Conservation (phyloP, 1,284 basidiomycete genomes). For the Leccinum holopus region DNA sequence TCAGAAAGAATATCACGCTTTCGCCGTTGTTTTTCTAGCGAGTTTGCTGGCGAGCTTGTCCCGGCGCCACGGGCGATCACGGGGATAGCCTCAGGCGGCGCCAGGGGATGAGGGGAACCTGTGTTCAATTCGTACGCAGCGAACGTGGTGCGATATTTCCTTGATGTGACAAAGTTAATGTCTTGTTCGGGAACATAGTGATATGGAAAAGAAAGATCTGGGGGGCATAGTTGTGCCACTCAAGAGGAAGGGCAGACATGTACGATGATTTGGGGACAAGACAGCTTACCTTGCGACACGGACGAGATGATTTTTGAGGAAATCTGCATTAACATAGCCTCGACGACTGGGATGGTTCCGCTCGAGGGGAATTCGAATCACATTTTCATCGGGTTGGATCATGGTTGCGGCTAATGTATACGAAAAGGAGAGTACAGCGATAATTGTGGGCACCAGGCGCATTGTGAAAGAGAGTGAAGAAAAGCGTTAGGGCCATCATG, state of each 20-base stretch:
- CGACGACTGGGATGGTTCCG: slow-evolving; percentile 14
- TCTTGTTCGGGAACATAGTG: background rate
- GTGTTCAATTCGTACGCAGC: slow-evolving; percentile 40
- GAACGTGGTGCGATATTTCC: slow-evolving; percentile 40
- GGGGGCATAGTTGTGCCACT: background rate
- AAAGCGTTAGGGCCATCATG: background rate
- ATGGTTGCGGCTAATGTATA: slow-evolving; percentile 1
- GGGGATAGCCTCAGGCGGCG: slow-evolving; percentile 12
- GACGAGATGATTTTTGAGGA: slow-evolving; percentile 19
- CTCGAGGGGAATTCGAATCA: slow-evolving; percentile 23
- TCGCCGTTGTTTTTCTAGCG: slow-evolving; percentile 12
- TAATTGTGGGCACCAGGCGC: slow-evolving; percentile 15
- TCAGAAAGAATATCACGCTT: slow-evolving; percentile 1
- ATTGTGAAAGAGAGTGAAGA: slow-evolving; percentile 14
- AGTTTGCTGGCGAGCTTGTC: background rate
- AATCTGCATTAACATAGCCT: slow-evolving; percentile 7
- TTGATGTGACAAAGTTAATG: slow-evolving; percentile 15
- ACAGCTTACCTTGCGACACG: slow-evolving; percentile 20
- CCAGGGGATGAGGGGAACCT: slow-evolving; percentile 37
- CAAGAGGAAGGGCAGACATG: background rate
- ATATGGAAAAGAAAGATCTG: background rate
- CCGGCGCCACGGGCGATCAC: slow-evolving; percentile 4
- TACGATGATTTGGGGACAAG: background rate
- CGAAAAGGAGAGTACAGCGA: slow-evolving; percentile 21
- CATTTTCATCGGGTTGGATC: slow-evolving; percentile 1